Percentiles rank a stretch among this genome's conserved stretches.
Evolutionary conservation across 257 asterid species (phyloP).

Genomic region (Fraxinus excelsior): DNA sequence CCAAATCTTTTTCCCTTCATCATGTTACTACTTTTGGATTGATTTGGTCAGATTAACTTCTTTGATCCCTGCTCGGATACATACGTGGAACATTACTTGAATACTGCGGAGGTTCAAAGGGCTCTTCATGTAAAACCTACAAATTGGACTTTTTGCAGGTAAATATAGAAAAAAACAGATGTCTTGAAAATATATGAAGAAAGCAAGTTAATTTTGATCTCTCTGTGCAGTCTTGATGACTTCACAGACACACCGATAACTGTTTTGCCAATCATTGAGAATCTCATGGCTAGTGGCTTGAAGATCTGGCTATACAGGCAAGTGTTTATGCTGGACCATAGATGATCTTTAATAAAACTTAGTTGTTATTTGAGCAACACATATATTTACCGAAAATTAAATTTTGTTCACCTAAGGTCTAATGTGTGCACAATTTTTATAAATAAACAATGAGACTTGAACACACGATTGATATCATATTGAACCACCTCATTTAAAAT

Average conservation of each 20-base stretch:
- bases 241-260: conserved; percentile 31
- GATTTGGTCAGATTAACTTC: conserved; percentile 21
- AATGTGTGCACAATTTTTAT: not conserved
- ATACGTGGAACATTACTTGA: conserved; percentile 31
- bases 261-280: conserved; percentile 34
- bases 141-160: conserved; percentile 29
- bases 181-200: not conserved
- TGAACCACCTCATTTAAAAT: not conserved
- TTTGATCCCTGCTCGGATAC: conserved; percentile 41
- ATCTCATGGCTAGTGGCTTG: conserved; percentile 34
- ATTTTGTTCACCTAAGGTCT: too few species aligned
- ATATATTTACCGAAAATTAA: not conserved
- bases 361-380: not conserved
- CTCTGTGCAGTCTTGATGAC: not conserved
- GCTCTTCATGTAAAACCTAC: conserved; percentile 43
- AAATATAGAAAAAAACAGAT: not conserved
- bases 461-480: not conserved
- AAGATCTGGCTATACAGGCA: conserved; percentile 45
- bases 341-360: not conserved
- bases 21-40: not conserved
- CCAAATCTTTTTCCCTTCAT: not conserved
- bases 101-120: conserved; percentile 33
- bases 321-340: not conserved
- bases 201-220: not conserved
- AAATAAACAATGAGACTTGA: not conserved